Percentiles rank a stretch among this genome's conserved stretches.
phyloP scores from a whole-genome alignment of 2,329 filamentous ascomycete species.

The Penicillium concentricum region DNA sequence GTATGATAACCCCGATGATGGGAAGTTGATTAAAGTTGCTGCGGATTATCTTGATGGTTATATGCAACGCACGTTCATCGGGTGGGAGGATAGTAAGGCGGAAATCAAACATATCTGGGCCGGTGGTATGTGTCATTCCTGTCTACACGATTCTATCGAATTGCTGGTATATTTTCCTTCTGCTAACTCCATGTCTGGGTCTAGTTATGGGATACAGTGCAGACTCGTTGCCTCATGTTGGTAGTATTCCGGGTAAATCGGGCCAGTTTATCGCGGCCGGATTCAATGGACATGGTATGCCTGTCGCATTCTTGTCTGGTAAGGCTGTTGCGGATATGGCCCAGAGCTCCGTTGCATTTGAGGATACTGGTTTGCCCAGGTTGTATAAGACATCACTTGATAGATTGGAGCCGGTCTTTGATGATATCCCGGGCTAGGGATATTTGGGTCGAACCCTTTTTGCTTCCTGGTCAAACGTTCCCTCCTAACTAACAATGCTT shows the following conservation, averaged over 20 bases:
- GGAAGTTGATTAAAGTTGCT: conserved; percentile 47
- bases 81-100: conserved; percentile 36
- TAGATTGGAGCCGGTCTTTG: conserved; percentile 4
- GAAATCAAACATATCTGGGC: conserved; percentile 32
- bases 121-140: conserved; percentile 20
- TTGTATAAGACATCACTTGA: conserved; percentile 31
- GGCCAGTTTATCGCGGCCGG: conserved; percentile 58
- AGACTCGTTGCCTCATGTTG: conserved; percentile 55
- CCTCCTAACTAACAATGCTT: too few relatives aligned
- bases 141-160: not conserved
- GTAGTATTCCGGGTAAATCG: conserved; percentile 44
- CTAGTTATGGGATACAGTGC: conserved; percentile 53
- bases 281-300: conserved; percentile 69
- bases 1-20: conserved; percentile 50
- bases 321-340: conserved; percentile 59
- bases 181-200: not conserved
- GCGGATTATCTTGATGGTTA: conserved; percentile 39
- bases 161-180: not conserved
- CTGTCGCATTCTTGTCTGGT: conserved; percentile 59
- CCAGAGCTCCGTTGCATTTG: conserved; percentile 22
- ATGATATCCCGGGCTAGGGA: not conserved
- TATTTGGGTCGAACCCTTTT: not conserved
- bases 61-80: conserved; percentile 36
- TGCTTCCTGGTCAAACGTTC: too few relatives aligned
- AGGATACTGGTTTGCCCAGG: conserved; percentile 29